Conservation (phyloP, 2,329 filamentous ascomycete genomes). For the Cryphonectria nitschkei region DNA sequence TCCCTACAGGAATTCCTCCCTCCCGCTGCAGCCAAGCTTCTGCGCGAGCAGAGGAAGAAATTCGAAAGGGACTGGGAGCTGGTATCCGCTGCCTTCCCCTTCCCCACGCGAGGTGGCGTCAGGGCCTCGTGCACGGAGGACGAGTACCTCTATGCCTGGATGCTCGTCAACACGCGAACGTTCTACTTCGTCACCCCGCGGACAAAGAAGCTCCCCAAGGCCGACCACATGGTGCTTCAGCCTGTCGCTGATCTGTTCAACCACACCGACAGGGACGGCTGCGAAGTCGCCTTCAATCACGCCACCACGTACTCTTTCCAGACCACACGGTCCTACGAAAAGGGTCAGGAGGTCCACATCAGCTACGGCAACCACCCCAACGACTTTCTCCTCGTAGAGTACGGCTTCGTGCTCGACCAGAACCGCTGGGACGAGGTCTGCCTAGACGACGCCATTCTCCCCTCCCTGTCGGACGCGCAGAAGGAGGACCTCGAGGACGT, state of each 20-base stretch:
- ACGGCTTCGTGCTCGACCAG: slow-evolving; percentile 52
- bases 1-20: slow-evolving; percentile 54
- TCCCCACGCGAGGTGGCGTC: slow-evolving; percentile 33
- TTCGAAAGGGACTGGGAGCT: slow-evolving; percentile 47
- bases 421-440: slow-evolving; percentile 57
- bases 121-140: slow-evolving; percentile 30
- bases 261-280: slow-evolving; percentile 50
- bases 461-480: slow-evolving; percentile 41
- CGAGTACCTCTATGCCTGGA: slow-evolving; percentile 59
- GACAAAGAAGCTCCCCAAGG: slow-evolving; percentile 46
- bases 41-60: slow-evolving; percentile 55
- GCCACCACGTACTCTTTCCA: slow-evolving; percentile 57
- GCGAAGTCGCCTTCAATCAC: slow-evolving; percentile 53
- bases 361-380: slow-evolving; percentile 73
- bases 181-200: slow-evolving; percentile 60
- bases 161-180: slow-evolving; percentile 64
- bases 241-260: slow-evolving; percentile 77
- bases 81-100: slow-evolving; percentile 39
- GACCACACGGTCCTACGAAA: slow-evolving; percentile 52
- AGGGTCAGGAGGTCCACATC: slow-evolving; percentile 68
- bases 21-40: slow-evolving; percentile 45
- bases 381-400: slow-evolving; percentile 74
- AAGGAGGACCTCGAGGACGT: slow-evolving; percentile 46
- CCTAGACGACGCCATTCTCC: slow-evolving; percentile 52
- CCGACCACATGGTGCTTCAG: slow-evolving; percentile 70